A percentile compares a stretch with the other conserved stretches of the same genome.
Conservation (phyloP, 1,284 basidiomycete species). For the Cryptococcus floricola region DNA sequence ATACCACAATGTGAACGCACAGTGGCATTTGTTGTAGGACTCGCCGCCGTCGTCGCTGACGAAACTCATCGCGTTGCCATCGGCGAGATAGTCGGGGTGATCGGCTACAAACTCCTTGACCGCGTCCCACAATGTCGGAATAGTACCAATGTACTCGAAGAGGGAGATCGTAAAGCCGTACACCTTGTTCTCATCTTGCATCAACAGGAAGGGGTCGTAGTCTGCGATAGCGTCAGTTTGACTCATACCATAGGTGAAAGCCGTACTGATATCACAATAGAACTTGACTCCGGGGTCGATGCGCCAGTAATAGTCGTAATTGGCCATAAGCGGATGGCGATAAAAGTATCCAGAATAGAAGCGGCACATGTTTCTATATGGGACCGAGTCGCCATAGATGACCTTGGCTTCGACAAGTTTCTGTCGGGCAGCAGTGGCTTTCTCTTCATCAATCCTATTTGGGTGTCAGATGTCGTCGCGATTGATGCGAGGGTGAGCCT, state of each 20-base stretch:
- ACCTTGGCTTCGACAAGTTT: slow-evolving; percentile 70
- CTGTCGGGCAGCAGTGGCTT: slow-evolving; percentile 60
- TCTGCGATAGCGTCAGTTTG: slow-evolving; percentile 30
- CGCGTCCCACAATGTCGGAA: slow-evolving; percentile 69
- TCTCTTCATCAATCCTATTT: slow-evolving; percentile 62
- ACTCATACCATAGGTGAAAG: neutral
- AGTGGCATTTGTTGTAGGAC: slow-evolving; percentile 75
- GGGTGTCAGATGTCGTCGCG: neutral
- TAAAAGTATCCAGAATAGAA: slow-evolving; percentile 89
- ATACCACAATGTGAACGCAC: slow-evolving; percentile 50
- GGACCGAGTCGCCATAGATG: slow-evolving; percentile 75
- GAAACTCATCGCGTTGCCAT: slow-evolving; percentile 69
- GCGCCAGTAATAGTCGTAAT: slow-evolving; percentile 91
- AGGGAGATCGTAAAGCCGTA: slow-evolving; percentile 77
- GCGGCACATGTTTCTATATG: slow-evolving; percentile 70
- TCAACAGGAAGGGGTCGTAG: slow-evolving; percentile 81
- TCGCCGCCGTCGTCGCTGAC: slow-evolving; percentile 67
- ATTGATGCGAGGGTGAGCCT: slow-evolving; percentile 5
- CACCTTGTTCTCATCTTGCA: slow-evolving; percentile 73
- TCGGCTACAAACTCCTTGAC: slow-evolving; percentile 67
- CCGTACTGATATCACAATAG: slow-evolving; percentile 62
- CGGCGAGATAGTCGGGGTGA: slow-evolving; percentile 64
- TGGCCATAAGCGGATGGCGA: slow-evolving; percentile 68
- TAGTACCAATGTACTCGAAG: slow-evolving; percentile 72
- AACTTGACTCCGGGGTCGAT: slow-evolving; percentile 72